Evolutionary conservation across 2,329 filamentous ascomycete genomes (phyloP), one percentile per base, ranked within the genome.

Genomic region (Exophiala dermatitidis): DNA sequence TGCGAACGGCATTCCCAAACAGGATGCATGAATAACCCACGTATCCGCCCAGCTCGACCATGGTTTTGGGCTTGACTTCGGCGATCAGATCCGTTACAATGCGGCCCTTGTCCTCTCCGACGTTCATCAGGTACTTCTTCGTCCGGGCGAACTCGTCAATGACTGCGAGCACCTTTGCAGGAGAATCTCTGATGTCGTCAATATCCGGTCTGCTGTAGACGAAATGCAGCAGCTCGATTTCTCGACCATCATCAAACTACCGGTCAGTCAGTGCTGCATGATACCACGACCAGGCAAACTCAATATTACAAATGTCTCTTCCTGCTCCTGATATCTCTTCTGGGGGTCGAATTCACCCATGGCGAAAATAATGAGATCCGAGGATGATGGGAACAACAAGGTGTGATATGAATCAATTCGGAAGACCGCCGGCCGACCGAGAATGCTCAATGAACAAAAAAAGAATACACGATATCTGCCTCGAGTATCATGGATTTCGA

Each of bases 31-130:
- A 91, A 72, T 93, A 93, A 40, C 88, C 88, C 19, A 90, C 77
- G 68, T 91, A 93, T 46, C 86, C 85, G 44, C 88, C 88, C 0
- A 93, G 76, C 66, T 94, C 88, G 44, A 91, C 79, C 81, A 90
- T 87, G 2, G 75, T 75, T 50, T 80, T 68, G 0, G 86, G 86
- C 66, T 84, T 86, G 45, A 77, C 72, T 58, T 85, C 73, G 19
- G 73, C 73, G 54, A 93, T 90, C 37, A 90, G 68, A 31, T 85
- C 76, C 5, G 77, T 77, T 1, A 91, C 80, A 49, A 89, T 84
- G 57, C 75, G 77, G 44, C 85, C 86, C 70, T 93, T 93, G 64
- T 82, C 76, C 60, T 83, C 77, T 38, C 88, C 87, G 1, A 93
- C 81, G 60, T 90, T 91, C 84, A 91, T 91, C 48, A 91, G 77